Evolutionary conservation across 2,329 filamentous ascomycete species (phyloP).

Genomic region (Trichoderma aggressivum): DNA sequence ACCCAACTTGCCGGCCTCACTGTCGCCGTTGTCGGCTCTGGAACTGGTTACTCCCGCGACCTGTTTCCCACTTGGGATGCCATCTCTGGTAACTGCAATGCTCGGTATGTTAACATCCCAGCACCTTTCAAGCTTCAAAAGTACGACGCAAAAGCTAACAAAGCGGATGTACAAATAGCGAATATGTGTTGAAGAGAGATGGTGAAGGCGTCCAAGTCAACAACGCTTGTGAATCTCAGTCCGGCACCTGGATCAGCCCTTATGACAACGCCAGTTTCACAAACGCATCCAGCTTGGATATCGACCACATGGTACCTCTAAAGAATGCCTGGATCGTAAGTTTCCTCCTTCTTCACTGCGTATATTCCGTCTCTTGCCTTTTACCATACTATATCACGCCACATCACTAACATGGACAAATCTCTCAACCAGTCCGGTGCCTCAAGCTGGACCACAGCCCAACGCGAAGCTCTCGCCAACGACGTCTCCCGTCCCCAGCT

Average conservation of each 20-base stretch:
- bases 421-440: constrained; percentile 58
- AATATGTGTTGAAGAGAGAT: constrained; percentile 71
- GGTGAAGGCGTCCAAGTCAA: constrained; percentile 60
- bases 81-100: constrained; percentile 65
- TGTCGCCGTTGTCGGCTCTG: constrained; percentile 53
- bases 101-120: constrained; percentile 41
- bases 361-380: background rate
- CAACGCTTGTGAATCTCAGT: constrained; percentile 58
- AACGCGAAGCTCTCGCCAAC: constrained; percentile 70
- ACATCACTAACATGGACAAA: background rate
- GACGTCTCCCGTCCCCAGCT: constrained; percentile 74
- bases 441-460: constrained; percentile 64
- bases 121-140: background rate
- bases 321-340: constrained; percentile 74
- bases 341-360: constrained; percentile 14
- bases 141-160: no score
- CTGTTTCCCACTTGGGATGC: constrained; percentile 71
- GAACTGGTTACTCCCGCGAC: constrained; percentile 59
- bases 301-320: constrained; percentile 79
- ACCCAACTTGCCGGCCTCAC: constrained; percentile 56
- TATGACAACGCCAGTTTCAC: constrained; percentile 74
- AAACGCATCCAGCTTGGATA: constrained; percentile 66
- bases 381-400: background rate
- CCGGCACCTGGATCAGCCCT: constrained; percentile 66
- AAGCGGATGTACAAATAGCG: constrained; percentile 34